A percentile compares a stretch with the other conserved stretches of the same genome.
Evolutionary conservation across 352 stramenopile species (phyloP).

Genomic region (Pythium aristosporum): DNA sequence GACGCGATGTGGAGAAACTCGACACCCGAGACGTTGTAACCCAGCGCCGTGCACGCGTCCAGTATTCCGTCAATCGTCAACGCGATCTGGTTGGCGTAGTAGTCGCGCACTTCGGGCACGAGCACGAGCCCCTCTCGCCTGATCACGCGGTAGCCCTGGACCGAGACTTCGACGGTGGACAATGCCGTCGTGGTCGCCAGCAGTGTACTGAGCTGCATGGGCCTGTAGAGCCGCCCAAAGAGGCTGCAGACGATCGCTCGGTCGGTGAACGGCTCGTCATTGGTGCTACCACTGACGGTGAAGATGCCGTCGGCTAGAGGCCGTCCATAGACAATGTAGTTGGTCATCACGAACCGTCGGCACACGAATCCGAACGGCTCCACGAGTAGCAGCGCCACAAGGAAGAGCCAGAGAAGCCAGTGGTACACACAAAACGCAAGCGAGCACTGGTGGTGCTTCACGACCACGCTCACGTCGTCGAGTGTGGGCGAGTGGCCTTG

Average conservation of each 20-base stretch:
- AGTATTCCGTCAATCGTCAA: conserved; percentile 19
- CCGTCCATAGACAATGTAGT: conserved; percentile 19
- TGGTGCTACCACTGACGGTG: conserved; percentile 22
- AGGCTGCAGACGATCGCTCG: conserved; percentile 46
- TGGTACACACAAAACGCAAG: conserved; percentile 8
- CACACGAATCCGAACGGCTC: conserved; percentile 29
- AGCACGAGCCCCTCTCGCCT: conserved; percentile 1
- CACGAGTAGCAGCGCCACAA: conserved; percentile 7
- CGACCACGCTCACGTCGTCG: no score
- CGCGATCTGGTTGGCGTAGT: conserved; percentile 23
- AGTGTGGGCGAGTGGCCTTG: no score
- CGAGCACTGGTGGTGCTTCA: no score
- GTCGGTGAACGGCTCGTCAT: conserved; percentile 53
- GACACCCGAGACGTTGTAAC: conserved; percentile 27
- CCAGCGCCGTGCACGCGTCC: conserved; percentile 13
- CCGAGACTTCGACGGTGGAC: neutral
- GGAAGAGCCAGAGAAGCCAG: conserved; percentile 12
- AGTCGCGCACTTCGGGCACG: neutral
- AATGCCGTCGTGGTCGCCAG: conserved; percentile 8
- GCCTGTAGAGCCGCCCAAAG: conserved; percentile 36
- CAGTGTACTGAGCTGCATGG: conserved; percentile 35
- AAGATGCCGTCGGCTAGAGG: conserved; percentile 3
- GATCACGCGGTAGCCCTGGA: conserved; percentile 24
- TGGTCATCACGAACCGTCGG: conserved; percentile 17
- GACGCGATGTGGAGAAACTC: conserved; percentile 30